A percentile compares a stretch with the other conserved stretches of the same genome.
These are phyloP conservation scores for Pleurotus ostreatus DNA, from an alignment of 768 basidiomycete species.

Conservation along the genomic window DNA sequence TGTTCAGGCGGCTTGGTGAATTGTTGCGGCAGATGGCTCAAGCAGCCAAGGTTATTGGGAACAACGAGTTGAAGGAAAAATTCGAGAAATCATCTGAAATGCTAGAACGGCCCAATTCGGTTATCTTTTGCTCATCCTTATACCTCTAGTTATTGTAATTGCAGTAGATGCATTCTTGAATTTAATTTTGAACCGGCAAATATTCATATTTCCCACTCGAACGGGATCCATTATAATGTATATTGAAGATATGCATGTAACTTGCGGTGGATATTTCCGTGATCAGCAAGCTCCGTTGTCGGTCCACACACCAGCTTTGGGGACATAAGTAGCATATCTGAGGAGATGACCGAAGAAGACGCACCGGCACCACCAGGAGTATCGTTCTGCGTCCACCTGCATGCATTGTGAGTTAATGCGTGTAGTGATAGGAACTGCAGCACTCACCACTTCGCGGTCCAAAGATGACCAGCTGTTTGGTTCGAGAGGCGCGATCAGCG, in stretches of 20 bases:
- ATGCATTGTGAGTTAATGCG: neutral
- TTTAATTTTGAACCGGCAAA: too few species aligned
- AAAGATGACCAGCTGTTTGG: slow-evolving; percentile 41
- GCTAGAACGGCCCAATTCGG: slow-evolving; percentile 91
- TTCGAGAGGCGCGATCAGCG: slow-evolving; percentile 1
- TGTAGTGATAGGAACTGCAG: neutral
- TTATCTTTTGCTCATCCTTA: slow-evolving; percentile 86
- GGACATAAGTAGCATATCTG: slow-evolving; percentile 3
- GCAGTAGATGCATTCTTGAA: too few species aligned
- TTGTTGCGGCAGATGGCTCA: slow-evolving; percentile 94
- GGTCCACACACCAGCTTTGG: slow-evolving; percentile 50
- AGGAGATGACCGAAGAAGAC: slow-evolving; percentile 13
- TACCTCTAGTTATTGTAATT: slow-evolving; percentile 48
- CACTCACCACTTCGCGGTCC: slow-evolving; percentile 51
- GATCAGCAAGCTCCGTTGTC: slow-evolving; percentile 43
- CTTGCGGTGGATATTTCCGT: neutral
- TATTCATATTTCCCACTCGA: too few species aligned
- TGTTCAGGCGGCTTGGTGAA: slow-evolving; percentile 92
- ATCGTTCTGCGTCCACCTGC: slow-evolving; percentile 53
- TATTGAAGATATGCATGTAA: neutral
- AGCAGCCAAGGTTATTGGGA: slow-evolving; percentile 95
- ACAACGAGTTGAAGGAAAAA: slow-evolving; percentile 88
- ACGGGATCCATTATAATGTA: too few species aligned
- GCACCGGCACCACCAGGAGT: slow-evolving; percentile 47
- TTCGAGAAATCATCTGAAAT: slow-evolving; percentile 90